A percentile compares a stretch with the other conserved stretches of the same genome.
phyloP scores from a whole-genome alignment of 345 rosid species.

The Lenwebbia sp. region DNA sequence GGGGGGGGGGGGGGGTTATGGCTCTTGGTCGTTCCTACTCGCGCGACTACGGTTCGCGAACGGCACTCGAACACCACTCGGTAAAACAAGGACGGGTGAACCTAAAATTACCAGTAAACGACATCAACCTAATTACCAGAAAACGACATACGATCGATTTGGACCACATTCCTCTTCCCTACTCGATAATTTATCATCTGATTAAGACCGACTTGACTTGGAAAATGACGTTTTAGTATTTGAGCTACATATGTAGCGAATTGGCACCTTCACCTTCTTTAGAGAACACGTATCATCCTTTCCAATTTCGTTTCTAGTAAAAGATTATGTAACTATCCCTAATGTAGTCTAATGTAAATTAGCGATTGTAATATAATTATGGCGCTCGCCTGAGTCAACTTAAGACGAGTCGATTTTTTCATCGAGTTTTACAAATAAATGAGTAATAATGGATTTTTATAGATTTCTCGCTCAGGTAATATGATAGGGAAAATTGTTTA shows the following conservation, averaged over 20 bases:
- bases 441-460: background rate
- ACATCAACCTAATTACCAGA: background rate
- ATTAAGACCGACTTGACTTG: background rate
- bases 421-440: background rate
- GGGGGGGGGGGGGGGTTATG: background rate
- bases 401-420: background rate
- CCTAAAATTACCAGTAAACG: background rate
- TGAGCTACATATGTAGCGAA: background rate
- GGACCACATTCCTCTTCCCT: background rate
- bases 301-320: background rate
- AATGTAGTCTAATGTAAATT: background rate
- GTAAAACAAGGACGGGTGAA: background rate
- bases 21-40: background rate
- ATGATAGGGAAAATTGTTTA: background rate
- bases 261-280: background rate
- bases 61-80: background rate
- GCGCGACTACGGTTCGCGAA: background rate
- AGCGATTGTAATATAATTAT: background rate
- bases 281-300: background rate
- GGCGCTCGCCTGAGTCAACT: background rate
- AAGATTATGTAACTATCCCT: background rate
- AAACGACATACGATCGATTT: background rate
- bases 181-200: background rate
- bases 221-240: background rate
- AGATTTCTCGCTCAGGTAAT: background rate